Conservation (phyloP, 306 rosid species). For the Ceratonia siliqua region DNA sequence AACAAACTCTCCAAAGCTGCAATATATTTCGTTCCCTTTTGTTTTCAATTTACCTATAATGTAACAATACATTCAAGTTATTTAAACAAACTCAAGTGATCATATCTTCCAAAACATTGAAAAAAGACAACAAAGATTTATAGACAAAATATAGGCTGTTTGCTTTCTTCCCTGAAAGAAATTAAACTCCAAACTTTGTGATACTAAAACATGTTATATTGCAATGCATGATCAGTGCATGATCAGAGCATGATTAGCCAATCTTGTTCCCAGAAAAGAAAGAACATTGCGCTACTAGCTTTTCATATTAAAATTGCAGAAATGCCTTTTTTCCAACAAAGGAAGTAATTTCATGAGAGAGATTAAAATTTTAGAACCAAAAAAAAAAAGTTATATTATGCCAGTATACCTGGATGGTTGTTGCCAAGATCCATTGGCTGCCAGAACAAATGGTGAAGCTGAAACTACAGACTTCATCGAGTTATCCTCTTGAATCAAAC, state of each 20-base stretch:
- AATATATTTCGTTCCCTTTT: background rate
- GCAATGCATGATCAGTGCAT: background rate
- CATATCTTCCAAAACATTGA: background rate
- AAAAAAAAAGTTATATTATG: constrained; percentile 21
- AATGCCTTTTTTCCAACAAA: background rate
- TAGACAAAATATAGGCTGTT: background rate
- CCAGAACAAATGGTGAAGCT: constrained; percentile 68
- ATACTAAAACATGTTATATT: constrained; percentile 5
- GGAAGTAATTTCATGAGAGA: constrained; percentile 11
- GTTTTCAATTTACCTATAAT: background rate
- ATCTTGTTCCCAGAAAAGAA: constrained; percentile 3
- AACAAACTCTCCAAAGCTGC: background rate
- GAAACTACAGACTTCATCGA: constrained; percentile 68
- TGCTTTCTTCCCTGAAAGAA: constrained; percentile 6
- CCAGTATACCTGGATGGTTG: constrained; percentile 86
- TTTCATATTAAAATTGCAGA: constrained; percentile 3
- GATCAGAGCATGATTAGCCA: background rate
- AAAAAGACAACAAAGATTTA: background rate
- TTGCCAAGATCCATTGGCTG: constrained; percentile 94
- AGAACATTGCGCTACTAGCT: background rate
- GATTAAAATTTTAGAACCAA: background rate
- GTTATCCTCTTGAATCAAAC: constrained; percentile 70
- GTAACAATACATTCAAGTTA: background rate
- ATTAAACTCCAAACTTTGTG: constrained; percentile 6
- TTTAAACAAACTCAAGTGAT: background rate